Evolutionary conservation across 805 yeast species (phyloP).

Genomic region (Cyberlindnera saturnus): DNA sequence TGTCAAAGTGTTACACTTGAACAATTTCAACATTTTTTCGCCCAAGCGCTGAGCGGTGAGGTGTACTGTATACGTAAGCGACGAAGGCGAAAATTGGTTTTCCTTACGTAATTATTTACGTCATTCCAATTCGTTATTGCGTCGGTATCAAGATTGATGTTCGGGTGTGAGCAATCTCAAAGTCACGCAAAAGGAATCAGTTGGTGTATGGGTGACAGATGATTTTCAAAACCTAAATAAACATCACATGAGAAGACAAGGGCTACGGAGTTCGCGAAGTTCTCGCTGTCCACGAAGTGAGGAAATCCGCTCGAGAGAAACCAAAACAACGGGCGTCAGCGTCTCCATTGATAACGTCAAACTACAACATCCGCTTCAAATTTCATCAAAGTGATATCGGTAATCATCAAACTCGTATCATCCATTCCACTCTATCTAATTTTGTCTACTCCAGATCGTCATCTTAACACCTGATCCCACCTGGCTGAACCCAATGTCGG

Average conservation of each 20-base stretch:
- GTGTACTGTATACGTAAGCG: neutral
- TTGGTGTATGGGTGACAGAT: neutral
- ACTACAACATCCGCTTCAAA: neutral
- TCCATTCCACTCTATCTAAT: no score
- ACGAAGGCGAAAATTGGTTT: neutral
- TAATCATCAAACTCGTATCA: neutral
- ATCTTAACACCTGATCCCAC: no score
- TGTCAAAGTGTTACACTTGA: neutral
- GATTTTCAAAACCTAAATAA: no score
- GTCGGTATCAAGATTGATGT: neutral
- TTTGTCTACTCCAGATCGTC: no score
- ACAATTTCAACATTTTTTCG: slow-evolving; percentile 5
- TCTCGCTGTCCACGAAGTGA: neutral
- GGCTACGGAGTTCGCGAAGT: no score
- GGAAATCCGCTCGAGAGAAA: neutral
- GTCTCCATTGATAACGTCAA: neutral
- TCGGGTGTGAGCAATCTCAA: no score
- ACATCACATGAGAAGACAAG: no score
- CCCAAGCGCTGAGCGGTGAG: neutral
- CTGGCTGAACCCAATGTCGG: slow-evolving; percentile 17
- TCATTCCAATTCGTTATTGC: neutral
- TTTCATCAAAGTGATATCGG: neutral
- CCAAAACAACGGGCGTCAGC: slow-evolving; percentile 1
- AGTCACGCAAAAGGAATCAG: no score
- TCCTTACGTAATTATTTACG: neutral